phyloP scores from a whole-genome alignment of 225 moss, liverwort and hornwort genomes.

The Straminergon stramineum region DNA sequence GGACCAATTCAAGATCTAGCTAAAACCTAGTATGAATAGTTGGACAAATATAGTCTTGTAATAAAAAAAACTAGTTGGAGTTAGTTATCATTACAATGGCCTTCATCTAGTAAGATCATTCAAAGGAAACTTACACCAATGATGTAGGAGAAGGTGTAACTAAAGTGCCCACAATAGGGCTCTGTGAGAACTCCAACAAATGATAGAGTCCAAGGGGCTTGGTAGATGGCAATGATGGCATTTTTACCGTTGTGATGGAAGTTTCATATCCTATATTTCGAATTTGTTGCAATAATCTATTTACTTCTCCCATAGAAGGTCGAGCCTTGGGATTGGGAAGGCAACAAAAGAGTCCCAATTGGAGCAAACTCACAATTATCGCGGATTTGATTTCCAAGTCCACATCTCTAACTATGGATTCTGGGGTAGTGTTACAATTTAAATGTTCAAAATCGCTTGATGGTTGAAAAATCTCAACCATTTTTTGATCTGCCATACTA shows the following conservation, averaged over 20 bases:
- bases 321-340: neutral
- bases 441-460: rapidly evolving
- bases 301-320: neutral
- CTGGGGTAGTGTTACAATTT: rapidly evolving
- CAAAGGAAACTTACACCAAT: no score
- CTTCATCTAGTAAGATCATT: no score
- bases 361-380: neutral
- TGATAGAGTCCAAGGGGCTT: neutral
- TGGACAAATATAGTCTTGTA: no score
- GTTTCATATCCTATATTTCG: neutral
- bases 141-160: neutral
- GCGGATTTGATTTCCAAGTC: rapidly evolving
- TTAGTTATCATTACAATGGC: no score
- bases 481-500: neutral
- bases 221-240: neutral
- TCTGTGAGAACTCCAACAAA: neutral
- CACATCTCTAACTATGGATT: neutral
- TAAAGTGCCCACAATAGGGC: rapidly evolving
- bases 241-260: rapidly evolving
- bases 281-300: neutral
- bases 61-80: no score
- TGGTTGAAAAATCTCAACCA: neutral
- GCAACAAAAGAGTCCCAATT: neutral
- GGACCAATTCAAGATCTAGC: no score
- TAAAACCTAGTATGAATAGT: no score